Evolutionary conservation across 73 alveolate species (phyloP).

Genomic region (Tetrahymena elliotti): DNA sequence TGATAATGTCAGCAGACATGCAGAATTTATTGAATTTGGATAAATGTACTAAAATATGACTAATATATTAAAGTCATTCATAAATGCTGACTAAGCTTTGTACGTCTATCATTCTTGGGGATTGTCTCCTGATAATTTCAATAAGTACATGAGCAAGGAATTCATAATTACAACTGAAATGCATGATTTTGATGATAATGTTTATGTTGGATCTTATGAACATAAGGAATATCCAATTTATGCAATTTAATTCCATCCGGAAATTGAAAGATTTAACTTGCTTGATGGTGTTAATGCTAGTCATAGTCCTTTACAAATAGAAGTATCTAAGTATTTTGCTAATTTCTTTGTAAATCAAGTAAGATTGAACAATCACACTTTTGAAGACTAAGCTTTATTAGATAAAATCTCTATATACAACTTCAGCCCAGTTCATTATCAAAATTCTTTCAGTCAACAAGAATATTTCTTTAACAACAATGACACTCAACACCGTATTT

Average conservation of each 20-base stretch:
- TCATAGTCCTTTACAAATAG: neutral
- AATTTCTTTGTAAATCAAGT: neutral
- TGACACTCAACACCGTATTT: neutral
- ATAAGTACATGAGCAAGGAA: neutral
- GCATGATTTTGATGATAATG: conserved; percentile 5
- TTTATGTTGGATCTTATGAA: conserved; percentile 30
- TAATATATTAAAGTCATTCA: neutral
- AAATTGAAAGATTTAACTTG: conserved; percentile 23
- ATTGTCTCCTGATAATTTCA: neutral
- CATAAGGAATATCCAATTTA: conserved; percentile 38
- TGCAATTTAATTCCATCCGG: conserved; percentile 50
- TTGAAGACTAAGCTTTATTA: neutral
- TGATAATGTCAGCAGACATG: neutral
- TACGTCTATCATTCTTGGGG: conserved; percentile 29
- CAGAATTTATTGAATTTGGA: neutral
- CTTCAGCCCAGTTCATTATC: neutral
- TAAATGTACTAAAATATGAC: neutral
- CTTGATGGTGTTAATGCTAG: neutral
- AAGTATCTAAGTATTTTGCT: neutral
- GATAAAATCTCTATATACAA: neutral
- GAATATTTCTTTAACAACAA: neutral
- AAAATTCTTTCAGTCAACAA: neutral
- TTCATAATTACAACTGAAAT: neutral
- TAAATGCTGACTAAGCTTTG: neutral
- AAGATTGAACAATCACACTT: neutral